Conservation (phyloP, 768 basidiomycete genomes). For the Kwoniella sp. region DNA sequence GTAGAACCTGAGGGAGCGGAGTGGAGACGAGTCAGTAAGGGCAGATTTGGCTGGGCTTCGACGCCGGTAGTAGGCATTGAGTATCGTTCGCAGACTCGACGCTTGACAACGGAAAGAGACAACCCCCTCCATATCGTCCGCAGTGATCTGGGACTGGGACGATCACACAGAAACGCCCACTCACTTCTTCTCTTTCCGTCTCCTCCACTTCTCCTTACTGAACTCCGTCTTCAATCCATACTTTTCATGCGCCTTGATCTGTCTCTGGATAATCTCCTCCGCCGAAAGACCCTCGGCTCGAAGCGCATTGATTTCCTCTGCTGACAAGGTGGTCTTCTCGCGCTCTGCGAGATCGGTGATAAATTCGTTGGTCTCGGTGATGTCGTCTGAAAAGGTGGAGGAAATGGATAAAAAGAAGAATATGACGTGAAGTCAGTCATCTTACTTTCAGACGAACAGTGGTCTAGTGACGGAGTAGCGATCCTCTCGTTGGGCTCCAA, state of each 20-base stretch:
- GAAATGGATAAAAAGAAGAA: too few species aligned
- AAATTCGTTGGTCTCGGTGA: conserved; percentile 92
- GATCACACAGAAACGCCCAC: conserved; percentile 42
- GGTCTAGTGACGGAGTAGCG: too few species aligned
- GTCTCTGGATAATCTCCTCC: conserved; percentile 91
- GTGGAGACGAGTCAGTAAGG: not conserved
- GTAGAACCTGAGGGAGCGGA: conserved; percentile 66
- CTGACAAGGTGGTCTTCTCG: conserved; percentile 62
- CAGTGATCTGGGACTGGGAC: not conserved
- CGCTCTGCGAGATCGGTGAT: conserved; percentile 75
- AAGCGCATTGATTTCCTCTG: conserved; percentile 81
- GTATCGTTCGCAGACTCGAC: too few species aligned
- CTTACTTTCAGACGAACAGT: not conserved
- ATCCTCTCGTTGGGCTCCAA: too few species aligned
- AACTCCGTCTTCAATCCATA: conserved; percentile 95
- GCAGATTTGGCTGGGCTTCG: too few species aligned
- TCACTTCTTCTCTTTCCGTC: conserved; percentile 94
- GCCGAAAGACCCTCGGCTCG: conserved; percentile 81
- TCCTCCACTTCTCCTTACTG: conserved; percentile 97
- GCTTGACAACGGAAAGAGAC: too few species aligned
- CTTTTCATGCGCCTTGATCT: conserved; percentile 89
- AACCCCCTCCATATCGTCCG: not conserved
- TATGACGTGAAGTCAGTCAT: not conserved
- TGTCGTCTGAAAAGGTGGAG: conserved; percentile 74
- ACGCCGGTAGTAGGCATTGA: too few species aligned